A percentile compares a stretch with the other conserved stretches of the same genome.
Conservation (phyloP, 2,329 filamentous ascomycete genomes). For the Geosmithia putterillii region DNA sequence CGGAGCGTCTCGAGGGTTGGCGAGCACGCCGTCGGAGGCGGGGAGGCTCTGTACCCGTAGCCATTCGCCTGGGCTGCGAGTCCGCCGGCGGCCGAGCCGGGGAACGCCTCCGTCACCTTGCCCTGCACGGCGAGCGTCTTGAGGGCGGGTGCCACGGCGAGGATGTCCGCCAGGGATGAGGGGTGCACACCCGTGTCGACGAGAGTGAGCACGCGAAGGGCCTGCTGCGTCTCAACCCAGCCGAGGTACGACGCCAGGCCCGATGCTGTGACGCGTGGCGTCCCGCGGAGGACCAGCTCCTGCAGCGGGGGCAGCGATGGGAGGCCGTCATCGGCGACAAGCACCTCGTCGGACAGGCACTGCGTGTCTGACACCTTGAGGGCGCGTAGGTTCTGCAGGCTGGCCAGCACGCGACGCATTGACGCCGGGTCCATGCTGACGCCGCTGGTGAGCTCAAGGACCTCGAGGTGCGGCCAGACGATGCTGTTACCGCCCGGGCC, state of each 20-base stretch:
- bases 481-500: too few species aligned
- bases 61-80: too few species aligned
- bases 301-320: slow-evolving; percentile 65
- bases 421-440: slow-evolving; percentile 59
- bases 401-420: slow-evolving; percentile 58
- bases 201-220: slow-evolving; percentile 57
- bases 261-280: slow-evolving; percentile 56
- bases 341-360: slow-evolving; percentile 66
- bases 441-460: slow-evolving; percentile 54
- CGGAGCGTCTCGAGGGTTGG: slow-evolving; percentile 59
- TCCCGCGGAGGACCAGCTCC: slow-evolving; percentile 60
- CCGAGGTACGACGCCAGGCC: slow-evolving; percentile 61
- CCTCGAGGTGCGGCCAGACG: slow-evolving; percentile 59
- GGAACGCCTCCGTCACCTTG: slow-evolving; percentile 36
- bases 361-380: slow-evolving; percentile 61
- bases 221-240: slow-evolving; percentile 41
- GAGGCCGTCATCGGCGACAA: slow-evolving; percentile 51
- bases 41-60: too few species aligned
- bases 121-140: slow-evolving; percentile 42
- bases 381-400: slow-evolving; percentile 55
- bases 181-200: slow-evolving; percentile 59
- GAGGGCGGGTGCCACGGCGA: slow-evolving; percentile 45
- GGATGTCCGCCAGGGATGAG: slow-evolving; percentile 45
- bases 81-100: slow-evolving; percentile 26
- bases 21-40: slow-evolving; percentile 50